Base-by-base conservation (phyloP, 345 rosid species). In the Eucalyptus globulus region DNA sequence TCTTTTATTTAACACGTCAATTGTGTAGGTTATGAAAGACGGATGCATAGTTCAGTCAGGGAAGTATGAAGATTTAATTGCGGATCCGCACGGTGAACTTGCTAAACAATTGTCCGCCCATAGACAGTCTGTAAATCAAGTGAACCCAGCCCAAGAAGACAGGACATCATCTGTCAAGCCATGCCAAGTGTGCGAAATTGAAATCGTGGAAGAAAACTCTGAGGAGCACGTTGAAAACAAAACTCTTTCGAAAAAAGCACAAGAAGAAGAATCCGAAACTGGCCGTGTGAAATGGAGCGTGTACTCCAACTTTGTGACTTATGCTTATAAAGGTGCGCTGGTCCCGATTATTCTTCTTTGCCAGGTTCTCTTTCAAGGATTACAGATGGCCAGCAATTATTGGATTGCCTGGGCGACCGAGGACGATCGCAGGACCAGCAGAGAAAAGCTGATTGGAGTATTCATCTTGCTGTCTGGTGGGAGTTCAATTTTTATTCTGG, bases 341-440 rank as follows among this genome's bases (percentile, higher is more conserved):
- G 88, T 90, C 81, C 91, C 89, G 3, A 49, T 90, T 22, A 86
- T 86, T 34, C 89, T 90, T 86, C 72, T 88, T 11, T 90, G 91
- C 56, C 89, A 90, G 27, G 88, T 90, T 45, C 89, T 90, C 83
- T 90, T 95, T 91, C 98, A 96, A 87, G 95, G 94, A 80, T 93
- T 95, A 49, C 96, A 95, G 81, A 94, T 95, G 91, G 94, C 93
- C 8, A 96, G 97, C 94, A 95, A 93, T 87, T 96, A 95, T 90
- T 96, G 97, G 98, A 92, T 96, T 88, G 95, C 97, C 60, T 95
- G 96, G 95, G 96, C 95, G 80, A 91, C 95, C 9, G 95, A 92
- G 29, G 93, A 93, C 37, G 88, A 89, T 17, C 88, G 60, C 86
- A 72, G 49, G 47, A 91, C 94, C 87, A 86, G 89, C 67, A 91